A percentile compares a stretch with the other conserved stretches of the same genome.
phyloP scores from a whole-genome alignment of 768 basidiomycete species.

The Pleurotus djamor region DNA sequence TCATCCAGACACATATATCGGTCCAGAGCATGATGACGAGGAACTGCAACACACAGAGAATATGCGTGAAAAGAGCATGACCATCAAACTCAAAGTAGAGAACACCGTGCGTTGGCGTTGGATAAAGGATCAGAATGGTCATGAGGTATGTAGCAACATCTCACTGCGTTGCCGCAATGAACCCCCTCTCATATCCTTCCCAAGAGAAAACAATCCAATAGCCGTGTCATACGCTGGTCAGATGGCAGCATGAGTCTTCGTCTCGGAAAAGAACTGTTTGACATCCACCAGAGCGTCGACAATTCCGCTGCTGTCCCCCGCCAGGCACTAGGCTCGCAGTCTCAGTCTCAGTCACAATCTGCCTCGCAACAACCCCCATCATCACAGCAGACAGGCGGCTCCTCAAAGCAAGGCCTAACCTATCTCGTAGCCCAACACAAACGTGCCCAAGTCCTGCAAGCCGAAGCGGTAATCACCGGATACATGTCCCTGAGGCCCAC shows the following conservation, averaged over 20 bases:
- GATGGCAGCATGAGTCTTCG: slow-evolving; percentile 91
- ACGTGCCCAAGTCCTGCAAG: slow-evolving; percentile 81
- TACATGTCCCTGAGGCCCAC: slow-evolving; percentile 84
- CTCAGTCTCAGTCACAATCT: slow-evolving; percentile 23
- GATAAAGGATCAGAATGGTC: slow-evolving; percentile 71
- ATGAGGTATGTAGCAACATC: slow-evolving; percentile 60
- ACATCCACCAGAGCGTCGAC: slow-evolving; percentile 79
- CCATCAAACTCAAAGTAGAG: slow-evolving; percentile 85
- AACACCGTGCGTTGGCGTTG: slow-evolving; percentile 97
- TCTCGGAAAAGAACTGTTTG: slow-evolving; percentile 92
- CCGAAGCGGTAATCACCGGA: slow-evolving; percentile 81
- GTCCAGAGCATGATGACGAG: slow-evolving; percentile 78
- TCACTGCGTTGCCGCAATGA: not conserved
- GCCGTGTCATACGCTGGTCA: slow-evolving; percentile 92
- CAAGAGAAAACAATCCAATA: slow-evolving; percentile 85
- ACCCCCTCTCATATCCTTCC: slow-evolving; percentile 5
- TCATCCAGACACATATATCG: slow-evolving; percentile 81
- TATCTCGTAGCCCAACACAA: slow-evolving; percentile 92
- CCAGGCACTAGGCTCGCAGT: slow-evolving; percentile 41
- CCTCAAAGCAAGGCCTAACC: slow-evolving; percentile 72
- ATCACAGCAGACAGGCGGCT: slow-evolving; percentile 24
- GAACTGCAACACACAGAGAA: slow-evolving; percentile 55
- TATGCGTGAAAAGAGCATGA: slow-evolving; percentile 76
- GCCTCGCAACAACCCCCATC: slow-evolving; percentile 4
- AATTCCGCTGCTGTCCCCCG: slow-evolving; percentile 68